Evolutionary conservation across 768 basidiomycete genomes (phyloP).

Genomic region (Gymnopilus dilepis): DNA sequence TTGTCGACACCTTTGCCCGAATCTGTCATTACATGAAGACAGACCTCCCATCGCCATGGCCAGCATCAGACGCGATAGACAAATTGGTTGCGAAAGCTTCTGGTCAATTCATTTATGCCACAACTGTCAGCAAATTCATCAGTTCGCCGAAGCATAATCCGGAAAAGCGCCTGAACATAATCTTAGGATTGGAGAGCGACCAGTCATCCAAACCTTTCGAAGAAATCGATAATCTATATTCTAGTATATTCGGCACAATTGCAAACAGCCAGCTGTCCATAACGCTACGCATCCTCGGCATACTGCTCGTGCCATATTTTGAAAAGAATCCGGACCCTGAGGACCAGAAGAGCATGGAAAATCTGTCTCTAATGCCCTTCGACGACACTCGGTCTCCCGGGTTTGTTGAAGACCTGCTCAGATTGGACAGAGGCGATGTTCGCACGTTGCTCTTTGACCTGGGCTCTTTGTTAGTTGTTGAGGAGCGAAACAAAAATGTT

Average conservation of each 20-base stretch:
- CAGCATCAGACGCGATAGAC: not conserved
- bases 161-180: constrained; percentile 5
- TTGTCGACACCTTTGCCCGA: constrained; percentile 8
- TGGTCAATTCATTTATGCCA: constrained; percentile 17
- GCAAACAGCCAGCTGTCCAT: not conserved
- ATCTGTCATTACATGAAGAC: constrained; percentile 1
- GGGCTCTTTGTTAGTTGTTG: not conserved
- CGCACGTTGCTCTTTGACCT: not conserved
- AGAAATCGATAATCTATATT: not conserved
- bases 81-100: constrained; percentile 8
- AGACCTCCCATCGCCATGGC: constrained; percentile 8
- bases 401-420: not conserved
- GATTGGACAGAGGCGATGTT: not conserved
- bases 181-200: not conserved
- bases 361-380: not conserved
- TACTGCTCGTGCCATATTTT: not conserved
- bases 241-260: not conserved
- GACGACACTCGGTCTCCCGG: not conserved
- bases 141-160: constrained; percentile 7
- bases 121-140: constrained; percentile 14
- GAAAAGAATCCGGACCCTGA: not conserved
- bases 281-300: not conserved
- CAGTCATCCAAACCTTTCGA: not conserved
- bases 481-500: not conserved
- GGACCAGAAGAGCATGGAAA: not conserved